These are phyloP conservation scores for Pleurozium schreberi DNA, from an alignment of 225 moss, liverwort and hornwort genomes.

Conservation along the genomic window DNA sequence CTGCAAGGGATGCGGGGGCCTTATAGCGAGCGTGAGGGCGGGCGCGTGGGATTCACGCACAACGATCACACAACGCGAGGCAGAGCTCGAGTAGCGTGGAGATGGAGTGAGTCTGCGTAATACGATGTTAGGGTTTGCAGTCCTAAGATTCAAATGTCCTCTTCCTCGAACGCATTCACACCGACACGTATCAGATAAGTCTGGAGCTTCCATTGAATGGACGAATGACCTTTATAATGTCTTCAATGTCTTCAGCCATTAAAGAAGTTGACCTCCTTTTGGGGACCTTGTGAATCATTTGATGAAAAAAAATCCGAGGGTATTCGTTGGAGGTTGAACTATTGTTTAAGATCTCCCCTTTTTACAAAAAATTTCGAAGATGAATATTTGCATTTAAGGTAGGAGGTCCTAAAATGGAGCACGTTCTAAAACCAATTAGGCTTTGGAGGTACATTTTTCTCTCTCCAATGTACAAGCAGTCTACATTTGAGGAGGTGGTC, in stretches of 20 bases:
- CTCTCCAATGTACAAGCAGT: too few species aligned
- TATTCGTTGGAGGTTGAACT: neutral
- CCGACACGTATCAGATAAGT: neutral
- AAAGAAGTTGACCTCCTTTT: neutral
- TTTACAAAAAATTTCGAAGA: neutral
- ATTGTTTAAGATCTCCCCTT: neutral
- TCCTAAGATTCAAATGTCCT: neutral
- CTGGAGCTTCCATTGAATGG: neutral
- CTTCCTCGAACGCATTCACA: neutral
- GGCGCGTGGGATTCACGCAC: slow-evolving; percentile 30
- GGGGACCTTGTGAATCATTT: neutral
- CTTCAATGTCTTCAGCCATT: too few species aligned
- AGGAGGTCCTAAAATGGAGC: too few species aligned
- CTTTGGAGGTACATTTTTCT: too few species aligned
- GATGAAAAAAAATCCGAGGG: neutral
- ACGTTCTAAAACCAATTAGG: too few species aligned
- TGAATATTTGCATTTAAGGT: rapidly evolving
- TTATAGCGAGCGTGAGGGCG: neutral
- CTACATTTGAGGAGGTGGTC: too few species aligned
- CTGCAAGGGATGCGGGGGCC: neutral
- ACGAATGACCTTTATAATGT: neutral
- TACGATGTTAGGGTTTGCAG: neutral
- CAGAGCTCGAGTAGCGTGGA: neutral
- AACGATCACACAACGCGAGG: slow-evolving; percentile 1
- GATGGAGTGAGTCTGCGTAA: neutral